These are phyloP conservation scores for Pseudodiploospora longispora DNA, from an alignment of 2,329 filamentous ascomycete species.

Conservation along the genomic window DNA sequence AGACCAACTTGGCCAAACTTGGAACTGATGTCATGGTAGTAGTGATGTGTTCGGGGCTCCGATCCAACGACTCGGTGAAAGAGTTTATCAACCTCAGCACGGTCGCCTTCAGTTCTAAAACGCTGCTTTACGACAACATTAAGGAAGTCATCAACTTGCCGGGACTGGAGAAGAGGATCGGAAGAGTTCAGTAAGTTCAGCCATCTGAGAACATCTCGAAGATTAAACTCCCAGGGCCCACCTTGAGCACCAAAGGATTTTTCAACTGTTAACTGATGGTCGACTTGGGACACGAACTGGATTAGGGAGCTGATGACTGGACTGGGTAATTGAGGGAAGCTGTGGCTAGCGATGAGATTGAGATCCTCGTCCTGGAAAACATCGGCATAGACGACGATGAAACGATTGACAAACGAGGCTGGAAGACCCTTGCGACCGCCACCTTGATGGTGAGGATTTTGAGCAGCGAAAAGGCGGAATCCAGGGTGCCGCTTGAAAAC, in stretches of 20 bases:
- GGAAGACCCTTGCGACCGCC: conserved; percentile 91
- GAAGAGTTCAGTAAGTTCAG: conserved; percentile 51
- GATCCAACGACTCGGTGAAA: conserved; percentile 58
- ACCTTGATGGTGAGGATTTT: conserved; percentile 96
- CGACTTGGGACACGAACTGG: conserved; percentile 70
- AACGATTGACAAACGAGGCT: conserved; percentile 94
- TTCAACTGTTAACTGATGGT: conserved; percentile 57
- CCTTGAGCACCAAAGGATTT: conserved; percentile 53
- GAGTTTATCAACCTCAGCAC: conserved; percentile 53
- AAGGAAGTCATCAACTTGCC: conserved; percentile 63
- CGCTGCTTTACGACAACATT: conserved; percentile 78
- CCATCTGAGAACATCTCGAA: conserved; percentile 87
- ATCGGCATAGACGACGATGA: conserved; percentile 95
- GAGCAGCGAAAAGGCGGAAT: conserved; percentile 92
- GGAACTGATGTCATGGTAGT: conserved; percentile 62
- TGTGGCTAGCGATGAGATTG: conserved; percentile 68
- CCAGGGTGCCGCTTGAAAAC: conserved; percentile 83
- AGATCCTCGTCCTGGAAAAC: conserved; percentile 77
- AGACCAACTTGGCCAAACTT: conserved; percentile 71
- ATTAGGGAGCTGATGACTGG: conserved; percentile 62
- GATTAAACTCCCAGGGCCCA: conserved; percentile 91
- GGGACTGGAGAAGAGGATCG: conserved; percentile 52
- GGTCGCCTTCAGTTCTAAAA: conserved; percentile 68
- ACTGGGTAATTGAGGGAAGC: conserved; percentile 57
- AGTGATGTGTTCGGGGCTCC: conserved; percentile 48